Base-by-base conservation (phyloP, 495 filamentous ascomycete species). In the Physcia stellaris region DNA sequence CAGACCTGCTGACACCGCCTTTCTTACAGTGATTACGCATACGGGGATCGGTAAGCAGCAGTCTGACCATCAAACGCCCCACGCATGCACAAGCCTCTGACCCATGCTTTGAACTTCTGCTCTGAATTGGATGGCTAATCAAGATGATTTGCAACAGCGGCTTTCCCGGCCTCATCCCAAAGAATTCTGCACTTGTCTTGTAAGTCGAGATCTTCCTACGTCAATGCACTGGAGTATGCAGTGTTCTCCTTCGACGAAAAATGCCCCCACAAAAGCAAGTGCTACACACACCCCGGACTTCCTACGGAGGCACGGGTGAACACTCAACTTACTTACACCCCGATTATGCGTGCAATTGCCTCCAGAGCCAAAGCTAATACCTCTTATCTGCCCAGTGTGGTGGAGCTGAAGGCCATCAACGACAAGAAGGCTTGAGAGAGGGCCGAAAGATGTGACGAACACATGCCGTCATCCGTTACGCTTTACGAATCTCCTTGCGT, bases 11-110 rank as follows among this genome's bases (percentile, higher is more conserved):
- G 40, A 67, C 46, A 24, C 38, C 4, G 36, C 40, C 35, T 13
- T 48, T 20, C 23, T 11, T 36, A 28, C 42, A 87, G 83, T 54
- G 80, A 85, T 60, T 87, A 67, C 49, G 85, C 67, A 39, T 93
- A 93, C 51, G 85, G 83, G 27, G 50, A 68, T n/a, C 54, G 64
- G 81, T 85, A 67, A 57, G 75, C 53, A 13, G 11, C 13, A 32
- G 28, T 26, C 37, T 40, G 16, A 32, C 19, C 7, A 12, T 40
- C 37, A 17, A 32, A 7, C n/a, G 19, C 4, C 24, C 4, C 19
- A 23, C 21, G 28, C 28, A 21, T 24, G 28, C 24, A 26, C 35
- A 18, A 31, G 13, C 7, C 13, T 13, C 26, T 7, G 26, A 28
- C n/a, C 16, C 26, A n/a, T 22, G 15, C 13, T 37, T 26, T 22